Base-by-base conservation (phyloP, 2,329 filamentous ascomycete genomes). In the Metarhizium guizhouense region DNA sequence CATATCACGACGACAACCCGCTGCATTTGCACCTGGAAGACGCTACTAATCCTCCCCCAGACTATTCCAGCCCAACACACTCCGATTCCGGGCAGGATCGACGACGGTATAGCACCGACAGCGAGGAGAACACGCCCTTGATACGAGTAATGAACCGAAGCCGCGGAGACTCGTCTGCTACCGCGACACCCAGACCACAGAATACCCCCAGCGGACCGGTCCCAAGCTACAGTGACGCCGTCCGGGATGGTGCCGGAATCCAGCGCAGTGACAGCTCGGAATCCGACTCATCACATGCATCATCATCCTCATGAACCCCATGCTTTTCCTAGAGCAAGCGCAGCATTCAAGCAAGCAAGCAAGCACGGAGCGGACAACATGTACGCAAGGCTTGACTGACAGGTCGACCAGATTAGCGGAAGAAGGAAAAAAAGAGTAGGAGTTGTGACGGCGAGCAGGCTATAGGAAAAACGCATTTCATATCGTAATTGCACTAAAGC, bases 141-240 rank as follows among this genome's bases (percentile, higher is more conserved):
- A 80, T 81, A 38, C 72, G 72, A 34, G 72, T 77, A 4, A 70
- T 77, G 60, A 77, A 76, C 56, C 77, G 78, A 54, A 79, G 72
- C 58, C 74, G 80, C 25, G 77, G 76, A 3, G 71, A 69, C 49
- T 82, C 82, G 1, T 65, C 77, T 60, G 71, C 74, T 0, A 75
- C 77, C 4, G 60, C 65, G 7, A 53, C 63, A 11, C 58, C 67
- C 52, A 48, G 62, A 60, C 65, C 58, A 58, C 59, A 56, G 34
- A 18, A 13, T 45, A 38, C 47, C 48, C 59, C 57, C 42, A 86
- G 88, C 29, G 45, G 25, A 11, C 88, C 90, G 0, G 91, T 94
- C 60, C 90, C 90, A 2, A 92, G 83, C 64, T 95, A 95, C 67
- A 88, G 85, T 68, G 88, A 89, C 57, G 90, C 88, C 2, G 77